phyloP scores from a whole-genome alignment of 2,329 filamentous ascomycete species.

The Chaetomiaceae sp. region DNA sequence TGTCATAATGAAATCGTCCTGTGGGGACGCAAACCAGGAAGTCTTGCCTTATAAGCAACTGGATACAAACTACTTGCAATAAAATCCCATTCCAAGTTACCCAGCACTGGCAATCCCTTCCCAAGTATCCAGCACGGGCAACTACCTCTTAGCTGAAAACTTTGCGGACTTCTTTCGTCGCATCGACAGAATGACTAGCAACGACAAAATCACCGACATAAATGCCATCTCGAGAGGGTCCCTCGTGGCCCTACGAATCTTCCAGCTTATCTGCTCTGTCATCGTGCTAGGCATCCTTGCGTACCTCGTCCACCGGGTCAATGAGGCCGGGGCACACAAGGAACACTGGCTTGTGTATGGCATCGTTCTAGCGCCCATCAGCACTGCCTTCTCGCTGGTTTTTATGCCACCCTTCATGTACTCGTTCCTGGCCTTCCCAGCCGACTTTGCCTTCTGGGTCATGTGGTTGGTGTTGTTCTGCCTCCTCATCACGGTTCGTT shows the following conservation, averaged over 20 bases:
- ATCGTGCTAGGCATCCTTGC: conserved; percentile 18
- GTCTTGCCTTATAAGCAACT: too few relatives aligned
- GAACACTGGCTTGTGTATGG: conserved; percentile 18
- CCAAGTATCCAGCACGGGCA: too few relatives aligned
- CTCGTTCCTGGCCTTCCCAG: conserved; percentile 16
- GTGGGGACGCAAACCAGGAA: too few relatives aligned
- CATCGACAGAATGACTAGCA: too few relatives aligned
- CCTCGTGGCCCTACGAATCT: conserved; percentile 15
- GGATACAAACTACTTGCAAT: too few relatives aligned
- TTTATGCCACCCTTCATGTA: conserved; percentile 19
- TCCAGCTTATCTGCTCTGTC: conserved; percentile 16
- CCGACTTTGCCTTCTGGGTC: conserved; percentile 18
- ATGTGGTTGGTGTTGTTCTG: conserved; percentile 21
- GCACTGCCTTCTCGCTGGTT: conserved; percentile 14
- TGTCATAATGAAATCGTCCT: too few relatives aligned
- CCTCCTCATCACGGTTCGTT: conserved; percentile 16
- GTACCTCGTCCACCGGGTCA: conserved; percentile 10
- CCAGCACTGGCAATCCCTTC: too few relatives aligned
- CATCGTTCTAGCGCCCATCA: conserved; percentile 15
- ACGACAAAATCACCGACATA: too few relatives aligned
- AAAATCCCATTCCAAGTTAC: too few relatives aligned
- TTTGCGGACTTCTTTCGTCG: too few relatives aligned
- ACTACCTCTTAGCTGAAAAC: too few relatives aligned
- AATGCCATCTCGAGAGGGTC: neutral
- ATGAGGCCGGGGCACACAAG: conserved; percentile 2